Conservation (phyloP, 768 basidiomycete species). For the Austroboletus festivus region DNA sequence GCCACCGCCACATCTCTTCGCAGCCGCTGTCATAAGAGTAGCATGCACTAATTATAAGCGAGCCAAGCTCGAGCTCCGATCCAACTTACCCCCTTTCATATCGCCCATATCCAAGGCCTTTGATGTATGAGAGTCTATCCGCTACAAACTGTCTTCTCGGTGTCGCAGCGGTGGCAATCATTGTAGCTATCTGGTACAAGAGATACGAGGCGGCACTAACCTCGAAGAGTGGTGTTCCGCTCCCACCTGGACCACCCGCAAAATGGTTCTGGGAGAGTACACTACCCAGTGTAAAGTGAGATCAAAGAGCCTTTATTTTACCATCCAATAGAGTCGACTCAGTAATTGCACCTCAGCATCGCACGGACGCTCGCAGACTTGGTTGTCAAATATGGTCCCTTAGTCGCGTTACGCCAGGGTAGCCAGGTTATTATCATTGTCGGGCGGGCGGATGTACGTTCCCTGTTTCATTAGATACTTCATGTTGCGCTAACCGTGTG, state of each 20-base stretch:
- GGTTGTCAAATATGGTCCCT: conserved; percentile 55
- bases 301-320: not conserved
- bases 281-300: conserved; percentile 20
- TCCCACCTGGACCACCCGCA: conserved; percentile 27
- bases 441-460: conserved; percentile 20
- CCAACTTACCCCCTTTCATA: no score
- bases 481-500: not conserved
- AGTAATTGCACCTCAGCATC: conserved; percentile 1
- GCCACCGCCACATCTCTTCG: no score
- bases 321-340: not conserved
- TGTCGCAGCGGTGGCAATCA: not conserved
- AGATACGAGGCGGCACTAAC: not conserved
- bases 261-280: conserved; percentile 25
- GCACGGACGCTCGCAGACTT: conserved; percentile 43
- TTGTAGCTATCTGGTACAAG: conserved; percentile 6
- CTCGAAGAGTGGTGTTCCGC: conserved; percentile 9
- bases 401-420: conserved; percentile 53
- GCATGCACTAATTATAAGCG: no score
- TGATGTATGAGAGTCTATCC: not conserved
- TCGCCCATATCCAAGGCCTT: not conserved
- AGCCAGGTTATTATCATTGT: conserved; percentile 16
- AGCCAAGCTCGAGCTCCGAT: no score
- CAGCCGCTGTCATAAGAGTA: no score
- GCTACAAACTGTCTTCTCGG: not conserved
- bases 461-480: not conserved